Base-by-base conservation (phyloP, 1,284 basidiomycete species). In the Ganoderma boninense region DNA sequence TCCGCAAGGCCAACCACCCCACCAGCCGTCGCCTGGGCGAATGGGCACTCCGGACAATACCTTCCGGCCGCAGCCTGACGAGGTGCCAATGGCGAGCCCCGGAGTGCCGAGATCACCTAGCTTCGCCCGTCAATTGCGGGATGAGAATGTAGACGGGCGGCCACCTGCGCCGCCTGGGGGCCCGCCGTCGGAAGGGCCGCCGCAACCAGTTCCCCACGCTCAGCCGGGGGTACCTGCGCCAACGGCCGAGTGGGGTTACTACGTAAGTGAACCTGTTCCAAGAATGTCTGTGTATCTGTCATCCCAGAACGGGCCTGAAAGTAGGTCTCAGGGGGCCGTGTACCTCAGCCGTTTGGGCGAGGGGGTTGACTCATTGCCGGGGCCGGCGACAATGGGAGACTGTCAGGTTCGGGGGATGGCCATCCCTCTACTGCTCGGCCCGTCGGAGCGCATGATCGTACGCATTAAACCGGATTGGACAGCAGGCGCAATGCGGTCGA, bases 51-150 rank as follows among this genome's bases (percentile, higher is more conserved):
- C 85, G 64, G 79, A 83, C 54, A 87, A 80, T 78, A 75, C 85
- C 59, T 75, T n/a, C 67, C 76, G 80, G 56, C 78, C 78, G 64
- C 77, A 76, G 61, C 78, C 79, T 63, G 82, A 82, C 66, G 81
- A 80, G 38, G 46, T 66, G 52, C 68, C 70, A 73, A 83, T 82
- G 69, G 75, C 81, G 57, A 86, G 77, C 67, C 70, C 82, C 42
- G 85, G 83, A 38, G 82, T 85, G 32, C 90, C 92, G 54, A 86
- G 91, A 57, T 93, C 92, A 40, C 92, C 92, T 40, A 86, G 85
- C 52, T 92, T 89, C 79, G 74, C 85, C 63, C 88, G 91, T 11
- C 86, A 87, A 64, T 85, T 90, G 79, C 82, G 86, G 7, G 94
- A 93, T 76, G 91, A 90, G 56, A 88, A 87, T 63, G 83, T 81